Percentiles rank a stretch among this genome's conserved stretches.
phyloP scores from a whole-genome alignment of 768 basidiomycete species.

The Gloeopeniophorella convolvens region DNA sequence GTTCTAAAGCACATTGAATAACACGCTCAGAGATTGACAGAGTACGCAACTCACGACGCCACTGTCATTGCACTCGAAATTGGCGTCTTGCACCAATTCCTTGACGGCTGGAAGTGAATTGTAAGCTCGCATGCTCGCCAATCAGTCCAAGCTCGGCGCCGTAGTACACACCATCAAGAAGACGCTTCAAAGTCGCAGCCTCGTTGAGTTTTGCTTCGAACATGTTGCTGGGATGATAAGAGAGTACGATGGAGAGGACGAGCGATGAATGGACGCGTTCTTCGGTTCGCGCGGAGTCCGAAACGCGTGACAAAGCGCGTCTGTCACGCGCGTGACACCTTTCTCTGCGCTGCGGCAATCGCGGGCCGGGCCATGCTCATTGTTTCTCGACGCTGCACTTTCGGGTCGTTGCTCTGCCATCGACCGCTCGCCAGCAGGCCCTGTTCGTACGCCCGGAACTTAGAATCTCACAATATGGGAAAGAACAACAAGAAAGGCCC shows the following conservation, averaged over 20 bases:
- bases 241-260: not conserved
- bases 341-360: not conserved
- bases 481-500: conserved; percentile 20
- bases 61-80: conserved; percentile 95
- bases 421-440: no score
- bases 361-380: conserved; percentile 1
- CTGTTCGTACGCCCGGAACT: no score
- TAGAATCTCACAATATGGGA: not conserved
- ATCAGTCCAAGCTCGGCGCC: not conserved
- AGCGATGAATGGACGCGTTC: not conserved
- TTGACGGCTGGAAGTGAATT: conserved; percentile 78
- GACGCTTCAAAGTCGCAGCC: conserved; percentile 84
- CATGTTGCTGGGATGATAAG: conserved; percentile 36
- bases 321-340: not conserved
- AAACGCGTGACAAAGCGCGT: conserved; percentile 20
- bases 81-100: conserved; percentile 95
- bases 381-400: not conserved
- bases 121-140: conserved; percentile 2
- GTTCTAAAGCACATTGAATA: conserved; percentile 34
- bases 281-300: conserved; percentile 13
- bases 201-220: conserved; percentile 88
- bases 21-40: not conserved
- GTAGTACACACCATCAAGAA: conserved; percentile 75
- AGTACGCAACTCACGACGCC: conserved; percentile 57
- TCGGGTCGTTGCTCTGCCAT: no score